These are phyloP conservation scores for Citeromyces matritensis DNA, from an alignment of 805 yeast genomes.

Conservation along the genomic window DNA sequence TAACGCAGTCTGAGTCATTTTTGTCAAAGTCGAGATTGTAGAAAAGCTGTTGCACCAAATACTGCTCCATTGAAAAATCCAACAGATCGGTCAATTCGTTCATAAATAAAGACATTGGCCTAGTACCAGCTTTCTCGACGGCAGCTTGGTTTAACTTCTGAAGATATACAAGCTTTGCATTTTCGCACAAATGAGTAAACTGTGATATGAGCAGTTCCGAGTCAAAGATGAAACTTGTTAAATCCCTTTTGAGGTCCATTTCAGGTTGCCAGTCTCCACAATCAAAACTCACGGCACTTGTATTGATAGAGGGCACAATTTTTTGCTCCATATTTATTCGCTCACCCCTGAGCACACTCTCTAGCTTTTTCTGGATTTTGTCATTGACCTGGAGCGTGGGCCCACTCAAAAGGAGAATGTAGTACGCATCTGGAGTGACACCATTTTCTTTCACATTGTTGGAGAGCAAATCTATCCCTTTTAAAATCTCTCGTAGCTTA, in stretches of 20 bases:
- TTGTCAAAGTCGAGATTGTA: too few species aligned
- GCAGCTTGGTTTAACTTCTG: slow-evolving; percentile 11
- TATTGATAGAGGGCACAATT: slow-evolving; percentile 21
- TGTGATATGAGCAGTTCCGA: too few species aligned
- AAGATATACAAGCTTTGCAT: slow-evolving; percentile 12
- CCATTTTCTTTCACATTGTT: slow-evolving; percentile 10
- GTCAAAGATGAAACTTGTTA: too few species aligned
- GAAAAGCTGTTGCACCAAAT: slow-evolving; percentile 3
- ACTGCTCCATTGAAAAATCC: slow-evolving; percentile 6
- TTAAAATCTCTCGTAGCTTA: slow-evolving; percentile 24
- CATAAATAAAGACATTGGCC: slow-evolving; percentile 5
- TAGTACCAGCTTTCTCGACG: slow-evolving; percentile 7
- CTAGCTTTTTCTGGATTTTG: slow-evolving; percentile 20
- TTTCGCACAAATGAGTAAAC: too few species aligned
- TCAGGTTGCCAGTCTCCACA: too few species aligned
- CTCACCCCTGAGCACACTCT: slow-evolving; percentile 17
- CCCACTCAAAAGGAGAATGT: slow-evolving; percentile 20
- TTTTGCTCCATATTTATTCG: slow-evolving; percentile 26
- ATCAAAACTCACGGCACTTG: too few species aligned
- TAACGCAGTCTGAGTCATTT: not conserved
- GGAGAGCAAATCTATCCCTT: slow-evolving; percentile 15
- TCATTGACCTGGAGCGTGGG: slow-evolving; percentile 24
- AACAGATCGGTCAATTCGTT: slow-evolving; percentile 8
- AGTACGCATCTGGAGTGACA: slow-evolving; percentile 15
- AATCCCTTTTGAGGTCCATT: too few species aligned